These are phyloP conservation scores for Carex littledalei DNA, from an alignment of 176 grass and related monocot species.

Conservation along the genomic window DNA sequence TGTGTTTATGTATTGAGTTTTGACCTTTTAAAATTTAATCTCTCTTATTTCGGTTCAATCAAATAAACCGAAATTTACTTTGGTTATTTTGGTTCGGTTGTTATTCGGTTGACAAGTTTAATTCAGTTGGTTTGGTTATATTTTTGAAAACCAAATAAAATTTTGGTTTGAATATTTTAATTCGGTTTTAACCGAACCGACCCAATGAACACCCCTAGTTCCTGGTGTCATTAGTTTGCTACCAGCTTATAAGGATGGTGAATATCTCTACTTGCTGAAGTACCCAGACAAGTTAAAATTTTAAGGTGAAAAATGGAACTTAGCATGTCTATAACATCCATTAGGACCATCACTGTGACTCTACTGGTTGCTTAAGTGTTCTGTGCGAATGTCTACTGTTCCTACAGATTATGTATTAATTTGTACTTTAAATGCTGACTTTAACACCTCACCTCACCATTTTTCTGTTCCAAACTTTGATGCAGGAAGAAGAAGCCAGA, in stretches of 20 bases:
- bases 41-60: too few relatives aligned
- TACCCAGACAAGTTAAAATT: not conserved
- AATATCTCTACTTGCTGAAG: not conserved
- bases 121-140: too few relatives aligned
- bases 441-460: not conserved
- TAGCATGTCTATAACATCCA: not conserved
- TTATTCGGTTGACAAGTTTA: too few relatives aligned
- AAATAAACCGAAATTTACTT: too few relatives aligned
- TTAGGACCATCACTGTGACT: not conserved
- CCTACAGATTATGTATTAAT: not conserved
- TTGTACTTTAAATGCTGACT: not conserved
- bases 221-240: not conserved
- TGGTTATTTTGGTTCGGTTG: too few relatives aligned
- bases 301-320: not conserved
- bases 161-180: too few relatives aligned
- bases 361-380: not conserved
- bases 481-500: conserved; percentile 70
- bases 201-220: not conserved
- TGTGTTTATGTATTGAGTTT: too few relatives aligned
- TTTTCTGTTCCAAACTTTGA: not conserved
- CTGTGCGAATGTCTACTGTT: not conserved
- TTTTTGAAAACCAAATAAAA: too few relatives aligned
- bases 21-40: too few relatives aligned
- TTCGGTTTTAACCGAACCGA: too few relatives aligned
- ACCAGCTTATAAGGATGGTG: not conserved